phyloP scores from a whole-genome alignment of 495 filamentous ascomycete genomes.

The Aspergillus sclerotioniger region DNA sequence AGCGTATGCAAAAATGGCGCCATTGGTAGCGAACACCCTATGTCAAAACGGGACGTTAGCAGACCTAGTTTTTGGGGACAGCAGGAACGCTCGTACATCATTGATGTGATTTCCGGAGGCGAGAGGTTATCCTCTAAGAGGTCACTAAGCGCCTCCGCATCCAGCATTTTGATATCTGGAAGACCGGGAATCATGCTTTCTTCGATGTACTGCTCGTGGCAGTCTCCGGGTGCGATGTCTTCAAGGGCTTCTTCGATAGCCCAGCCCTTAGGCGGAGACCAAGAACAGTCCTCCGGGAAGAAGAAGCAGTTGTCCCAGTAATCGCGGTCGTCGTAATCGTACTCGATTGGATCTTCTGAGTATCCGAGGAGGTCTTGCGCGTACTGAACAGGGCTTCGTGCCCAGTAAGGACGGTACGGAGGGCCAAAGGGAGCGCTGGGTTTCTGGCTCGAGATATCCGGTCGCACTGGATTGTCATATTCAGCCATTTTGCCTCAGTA shows the following conservation, averaged over 20 bases:
- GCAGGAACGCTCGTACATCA: slow-evolving; percentile 30
- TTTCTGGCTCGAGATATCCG: slow-evolving; percentile 15
- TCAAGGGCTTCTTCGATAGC: slow-evolving; percentile 22
- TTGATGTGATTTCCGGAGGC: slow-evolving; percentile 48
- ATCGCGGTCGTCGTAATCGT: slow-evolving; percentile 48
- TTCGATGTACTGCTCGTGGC: slow-evolving; percentile 13
- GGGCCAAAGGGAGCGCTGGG: slow-evolving; percentile 12
- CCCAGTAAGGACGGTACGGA: slow-evolving; percentile 43
- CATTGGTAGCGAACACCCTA: slow-evolving; percentile 45
- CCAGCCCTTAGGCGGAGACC: slow-evolving; percentile 38
- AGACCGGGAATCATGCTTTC: slow-evolving; percentile 44
- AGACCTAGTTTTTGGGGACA: background rate
- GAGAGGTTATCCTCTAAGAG: slow-evolving; percentile 48
- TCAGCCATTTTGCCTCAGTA: slow-evolving; percentile 24
- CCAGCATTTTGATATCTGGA: slow-evolving; percentile 49
- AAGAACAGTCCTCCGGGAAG: slow-evolving; percentile 49
- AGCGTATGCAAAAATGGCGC: slow-evolving; percentile 47
- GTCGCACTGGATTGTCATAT: slow-evolving; percentile 23
- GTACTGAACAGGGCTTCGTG: slow-evolving; percentile 36
- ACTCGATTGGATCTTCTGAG: slow-evolving; percentile 46
- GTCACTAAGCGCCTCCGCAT: slow-evolving; percentile 47
- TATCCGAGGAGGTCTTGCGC: slow-evolving; percentile 42
- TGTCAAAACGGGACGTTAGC: background rate
- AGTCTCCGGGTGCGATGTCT: slow-evolving; percentile 12
- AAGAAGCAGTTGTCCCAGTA: slow-evolving; percentile 48